Evolutionary conservation across 1,284 basidiomycete species (phyloP), one percentile per base, ranked within the genome.

Genomic region (Lignosus rhinocerotis): DNA sequence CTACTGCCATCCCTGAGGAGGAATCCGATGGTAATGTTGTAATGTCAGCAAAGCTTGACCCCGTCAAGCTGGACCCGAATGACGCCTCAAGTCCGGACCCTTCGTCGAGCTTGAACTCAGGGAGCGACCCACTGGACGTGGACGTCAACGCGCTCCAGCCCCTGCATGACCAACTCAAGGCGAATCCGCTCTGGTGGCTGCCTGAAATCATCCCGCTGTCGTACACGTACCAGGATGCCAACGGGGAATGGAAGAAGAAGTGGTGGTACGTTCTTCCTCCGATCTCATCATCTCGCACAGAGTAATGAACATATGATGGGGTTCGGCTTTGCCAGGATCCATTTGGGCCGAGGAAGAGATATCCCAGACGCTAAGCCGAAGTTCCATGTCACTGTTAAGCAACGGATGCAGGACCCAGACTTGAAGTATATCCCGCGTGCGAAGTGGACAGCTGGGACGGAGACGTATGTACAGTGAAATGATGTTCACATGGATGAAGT

Each of bases 391-490:
- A 80, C 80, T 5, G 85, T 87, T 31, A 74, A 77, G 68, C 67
- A 76, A 53, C 77, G 85, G 17, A 83, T 83, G 75, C 69, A 73
- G 17, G 73, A 78, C 58, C 45, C 69, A 34, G 61, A 58, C 16
- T 66, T 82, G 58, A 76, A 76, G 49, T 87, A 87, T 67, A 75
- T 66, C 21, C 85, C 85, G 1, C 73, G 72, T 33, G 85, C 85
- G 34, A 63, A 56, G 46, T 87, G 79, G 77, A 69, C 58, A 34
- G 59, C 60, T 11, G 82, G 80, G 2, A 77, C 70, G n/a, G 81
- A 84, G 69, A 67, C 61, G 0, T 86, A 81, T 64, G 76, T 82
- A 25, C 68, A 76, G 12, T 83, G 57, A 25, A 25, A 25, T 4
- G 25, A 25, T 25, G 25, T 25, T 25, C 36, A 39, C 11, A 16